A percentile compares a stretch with the other conserved stretches of the same genome.
Evolutionary conservation across 148 eudicot genomes (phyloP).

Genomic region (Nepenthes mirabilis): DNA sequence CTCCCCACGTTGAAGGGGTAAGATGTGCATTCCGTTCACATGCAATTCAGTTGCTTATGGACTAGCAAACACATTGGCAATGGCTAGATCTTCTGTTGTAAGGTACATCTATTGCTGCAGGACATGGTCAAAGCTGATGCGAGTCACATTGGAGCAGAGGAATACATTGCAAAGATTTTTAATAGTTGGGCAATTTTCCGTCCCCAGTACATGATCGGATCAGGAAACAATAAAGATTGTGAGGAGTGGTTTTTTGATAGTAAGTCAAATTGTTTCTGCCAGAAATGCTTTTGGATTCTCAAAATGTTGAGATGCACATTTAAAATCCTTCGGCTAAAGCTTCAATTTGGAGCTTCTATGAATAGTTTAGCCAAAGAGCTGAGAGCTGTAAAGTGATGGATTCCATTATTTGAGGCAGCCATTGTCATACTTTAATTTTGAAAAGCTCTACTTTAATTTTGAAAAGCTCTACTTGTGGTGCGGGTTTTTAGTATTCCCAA

Average conservation of each 20-base stretch:
- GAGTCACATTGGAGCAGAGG: conserved; percentile 70
- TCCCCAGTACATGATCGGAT: conserved; percentile 92
- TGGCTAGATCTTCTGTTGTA: neutral
- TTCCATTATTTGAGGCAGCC: no score
- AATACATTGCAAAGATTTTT: conserved; percentile 54
- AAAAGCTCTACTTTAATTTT: no score
- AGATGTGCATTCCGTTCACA: neutral
- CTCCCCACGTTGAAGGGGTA: conserved; percentile 98
- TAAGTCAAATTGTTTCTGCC: conserved; percentile 19
- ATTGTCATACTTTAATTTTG: no score
- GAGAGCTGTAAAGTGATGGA: no score
- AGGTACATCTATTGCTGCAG: conserved; percentile 18
- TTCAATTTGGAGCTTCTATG: neutral
- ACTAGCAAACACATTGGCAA: neutral
- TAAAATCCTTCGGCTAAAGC: no score
- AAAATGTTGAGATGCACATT: no score
- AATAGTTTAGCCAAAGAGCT: no score
- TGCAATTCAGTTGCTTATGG: neutral
- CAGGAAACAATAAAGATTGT: conserved; percentile 95
- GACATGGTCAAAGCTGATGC: conserved; percentile 80
- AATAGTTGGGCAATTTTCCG: conserved; percentile 68
- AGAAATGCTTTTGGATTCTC: no score
- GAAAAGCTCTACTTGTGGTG: no score
- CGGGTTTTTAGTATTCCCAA: no score
- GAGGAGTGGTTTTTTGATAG: conserved; percentile 99